Percentiles rank a stretch among this genome's conserved stretches.
phyloP scores from a whole-genome alignment of 2,329 filamentous ascomycete genomes.

The Trichophyton mentagrophytes region DNA sequence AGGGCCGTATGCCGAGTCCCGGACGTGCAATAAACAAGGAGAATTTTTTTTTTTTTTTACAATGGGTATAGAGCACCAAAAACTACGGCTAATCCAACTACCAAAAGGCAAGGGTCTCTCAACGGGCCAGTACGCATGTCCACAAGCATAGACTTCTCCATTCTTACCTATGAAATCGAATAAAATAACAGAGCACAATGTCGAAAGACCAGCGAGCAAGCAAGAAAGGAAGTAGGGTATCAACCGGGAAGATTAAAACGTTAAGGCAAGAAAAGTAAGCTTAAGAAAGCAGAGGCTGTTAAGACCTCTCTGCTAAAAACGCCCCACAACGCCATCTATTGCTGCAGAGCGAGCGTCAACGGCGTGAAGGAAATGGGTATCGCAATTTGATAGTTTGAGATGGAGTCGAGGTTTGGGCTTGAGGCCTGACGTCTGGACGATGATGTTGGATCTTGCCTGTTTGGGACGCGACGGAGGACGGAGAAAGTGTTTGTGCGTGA shows the following conservation, averaged over 20 bases:
- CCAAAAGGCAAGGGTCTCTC: not conserved
- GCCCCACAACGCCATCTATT: constrained; percentile 1
- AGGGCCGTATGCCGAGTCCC: too few relatives aligned
- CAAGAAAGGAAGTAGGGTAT: not conserved
- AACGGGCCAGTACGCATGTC: not conserved
- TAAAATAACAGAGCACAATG: not conserved
- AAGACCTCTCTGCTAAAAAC: not conserved
- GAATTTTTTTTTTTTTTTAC: not conserved
- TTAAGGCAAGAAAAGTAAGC: not conserved
- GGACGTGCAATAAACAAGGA: not conserved
- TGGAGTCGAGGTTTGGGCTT: not conserved
- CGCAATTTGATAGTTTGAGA: not conserved
- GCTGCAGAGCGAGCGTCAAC: not conserved
- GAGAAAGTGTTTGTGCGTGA: not conserved
- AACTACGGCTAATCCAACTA: not conserved
- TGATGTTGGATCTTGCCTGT: constrained; percentile 2
- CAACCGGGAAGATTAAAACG: not conserved
- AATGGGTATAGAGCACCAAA: not conserved
- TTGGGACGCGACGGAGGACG: not conserved
- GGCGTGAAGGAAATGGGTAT: not conserved
- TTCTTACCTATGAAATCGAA: not conserved
- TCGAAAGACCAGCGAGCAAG: not conserved
- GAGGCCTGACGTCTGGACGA: not conserved
- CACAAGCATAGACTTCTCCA: too few relatives aligned
- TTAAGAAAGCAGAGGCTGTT: not conserved